These are phyloP conservation scores for Vanderwaltozyma verrucispora DNA, from an alignment of 805 yeast species.

Conservation along the genomic window DNA sequence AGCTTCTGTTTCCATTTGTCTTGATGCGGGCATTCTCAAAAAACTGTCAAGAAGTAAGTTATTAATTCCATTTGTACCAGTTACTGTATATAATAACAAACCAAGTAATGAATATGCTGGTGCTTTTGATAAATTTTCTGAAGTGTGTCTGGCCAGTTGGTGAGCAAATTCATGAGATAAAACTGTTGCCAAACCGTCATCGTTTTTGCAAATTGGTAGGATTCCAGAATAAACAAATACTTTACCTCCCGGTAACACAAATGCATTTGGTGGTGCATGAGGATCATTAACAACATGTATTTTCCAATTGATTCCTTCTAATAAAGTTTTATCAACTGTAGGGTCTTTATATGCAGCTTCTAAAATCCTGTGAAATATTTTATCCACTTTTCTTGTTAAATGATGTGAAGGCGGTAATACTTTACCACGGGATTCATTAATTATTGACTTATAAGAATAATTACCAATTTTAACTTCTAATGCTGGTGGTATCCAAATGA, in stretches of 20 bases:
- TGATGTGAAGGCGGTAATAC: conserved; percentile 61
- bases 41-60: conserved; percentile 44
- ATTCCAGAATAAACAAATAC: conserved; percentile 82
- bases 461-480: conserved; percentile 56
- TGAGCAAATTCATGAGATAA: conserved; percentile 90
- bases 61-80: conserved; percentile 48
- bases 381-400: conserved; percentile 41
- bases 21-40: conserved; percentile 70
- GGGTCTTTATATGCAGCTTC: conserved; percentile 40
- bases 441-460: conserved; percentile 48
- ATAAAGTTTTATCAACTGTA: conserved; percentile 25
- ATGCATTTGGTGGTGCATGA: conserved; percentile 84
- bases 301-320: conserved; percentile 47
- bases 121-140: conserved; percentile 67
- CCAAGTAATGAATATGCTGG: conserved; percentile 58
- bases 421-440: conserved; percentile 40
- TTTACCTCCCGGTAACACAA: conserved; percentile 92
- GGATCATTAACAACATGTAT: conserved; percentile 70
- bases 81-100: conserved; percentile 42
- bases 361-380: conserved; percentile 55
- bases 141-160: conserved; percentile 84
- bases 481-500: conserved; percentile 61
- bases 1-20: conserved; percentile 94
- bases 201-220: conserved; percentile 64
- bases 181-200: conserved; percentile 93